phyloP scores from a whole-genome alignment of 2,329 filamentous ascomycete species.

The Meredithiella fracta region DNA sequence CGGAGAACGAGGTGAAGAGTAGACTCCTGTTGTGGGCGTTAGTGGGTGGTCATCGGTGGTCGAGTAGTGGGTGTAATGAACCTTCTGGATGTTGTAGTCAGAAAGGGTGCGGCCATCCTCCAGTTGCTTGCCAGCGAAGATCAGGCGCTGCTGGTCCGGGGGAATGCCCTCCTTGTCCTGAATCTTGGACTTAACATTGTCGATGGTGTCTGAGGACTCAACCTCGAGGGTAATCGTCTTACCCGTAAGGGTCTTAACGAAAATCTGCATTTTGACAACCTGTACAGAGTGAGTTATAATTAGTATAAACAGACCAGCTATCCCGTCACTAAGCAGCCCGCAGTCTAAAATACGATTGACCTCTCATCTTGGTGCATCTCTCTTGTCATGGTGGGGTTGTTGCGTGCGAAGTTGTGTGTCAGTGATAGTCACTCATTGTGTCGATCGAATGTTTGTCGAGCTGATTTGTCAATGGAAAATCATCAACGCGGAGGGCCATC shows the following conservation, averaged over 20 bases:
- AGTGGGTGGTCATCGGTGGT: neutral
- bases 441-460: neutral
- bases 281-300: slow-evolving; percentile 5
- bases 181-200: slow-evolving; percentile 99
- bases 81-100: slow-evolving; percentile 99
- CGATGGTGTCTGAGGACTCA: slow-evolving; percentile 98
- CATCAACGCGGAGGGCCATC: neutral
- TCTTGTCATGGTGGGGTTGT: neutral
- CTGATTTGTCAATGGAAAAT: neutral
- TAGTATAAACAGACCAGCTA: slow-evolving; percentile 19
- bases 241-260: slow-evolving; percentile 82
- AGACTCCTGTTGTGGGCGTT: slow-evolving; percentile 26
- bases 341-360: neutral
- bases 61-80: slow-evolving; percentile 26
- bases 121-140: slow-evolving; percentile 99
- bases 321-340: neutral
- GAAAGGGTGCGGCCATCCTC: slow-evolving; percentile 97
- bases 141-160: slow-evolving; percentile 96
- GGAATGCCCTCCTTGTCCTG: slow-evolving; percentile 99
- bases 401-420: no score
- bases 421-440: neutral
- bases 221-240: slow-evolving; percentile 99
- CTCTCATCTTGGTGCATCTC: neutral
- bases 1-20: slow-evolving; percentile 96
- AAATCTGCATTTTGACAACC: slow-evolving; percentile 62